Conservation (phyloP, 805 yeast genomes). For the Tetrapisispora nanseiensis region DNA sequence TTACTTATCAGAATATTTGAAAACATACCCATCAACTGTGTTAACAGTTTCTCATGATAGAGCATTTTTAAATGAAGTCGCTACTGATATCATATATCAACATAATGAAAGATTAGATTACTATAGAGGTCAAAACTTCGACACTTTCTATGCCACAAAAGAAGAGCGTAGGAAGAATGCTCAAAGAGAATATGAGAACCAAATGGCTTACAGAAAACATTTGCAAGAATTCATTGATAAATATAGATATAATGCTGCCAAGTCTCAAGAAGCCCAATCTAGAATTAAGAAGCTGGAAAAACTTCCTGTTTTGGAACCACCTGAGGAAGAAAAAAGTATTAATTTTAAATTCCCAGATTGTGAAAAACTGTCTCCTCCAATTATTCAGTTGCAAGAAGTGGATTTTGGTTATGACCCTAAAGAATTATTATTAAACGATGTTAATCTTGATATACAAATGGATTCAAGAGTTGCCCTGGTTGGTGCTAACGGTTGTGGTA, state of each 20-base stretch:
- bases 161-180: conserved; percentile 94
- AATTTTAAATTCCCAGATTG: conserved; percentile 93
- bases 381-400: conserved; percentile 78
- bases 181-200: conserved; percentile 91
- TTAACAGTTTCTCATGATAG: conserved; percentile 97
- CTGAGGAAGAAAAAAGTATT: conserved; percentile 80
- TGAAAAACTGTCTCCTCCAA: conserved; percentile 86
- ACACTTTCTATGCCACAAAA: conserved; percentile 81
- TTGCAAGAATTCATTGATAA: conserved; percentile 92
- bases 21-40: conserved; percentile 84
- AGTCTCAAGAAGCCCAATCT: conserved; percentile 94
- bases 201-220: conserved; percentile 91
- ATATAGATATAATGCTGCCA: conserved; percentile 95
- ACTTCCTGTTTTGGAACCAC: conserved; percentile 84
- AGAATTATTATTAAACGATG: conserved; percentile 58
- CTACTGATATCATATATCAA: conserved; percentile 96
- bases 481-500: conserved; percentile 99
- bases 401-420: conserved; percentile 71
- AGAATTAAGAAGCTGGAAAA: conserved; percentile 95
- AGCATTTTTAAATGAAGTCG: conserved; percentile 93
- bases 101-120: conserved; percentile 95
- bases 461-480: conserved; percentile 92
- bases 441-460: conserved; percentile 84
- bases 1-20: conserved; percentile 80
- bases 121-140: conserved; percentile 89